These are phyloP conservation scores for Talaromyces amestolkiae DNA, from an alignment of 2,329 filamentous ascomycete species.

Conservation along the genomic window DNA sequence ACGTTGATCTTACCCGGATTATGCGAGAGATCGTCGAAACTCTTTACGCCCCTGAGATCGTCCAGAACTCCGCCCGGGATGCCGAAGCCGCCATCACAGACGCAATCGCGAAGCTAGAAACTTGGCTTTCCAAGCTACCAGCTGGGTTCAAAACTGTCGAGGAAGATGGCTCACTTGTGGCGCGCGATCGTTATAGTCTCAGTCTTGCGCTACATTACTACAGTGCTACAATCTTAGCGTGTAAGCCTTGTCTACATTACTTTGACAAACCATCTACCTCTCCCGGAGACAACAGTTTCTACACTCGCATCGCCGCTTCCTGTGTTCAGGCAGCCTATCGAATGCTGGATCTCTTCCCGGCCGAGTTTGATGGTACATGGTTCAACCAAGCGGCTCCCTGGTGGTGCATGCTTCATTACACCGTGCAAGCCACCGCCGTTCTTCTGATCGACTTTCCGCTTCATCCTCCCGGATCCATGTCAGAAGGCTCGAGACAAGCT, in stretches of 20 bases:
- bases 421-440: slow-evolving; percentile 42
- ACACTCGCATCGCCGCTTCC: slow-evolving; percentile 33
- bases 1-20: slow-evolving; percentile 37
- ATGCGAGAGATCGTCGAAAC: slow-evolving; percentile 37
- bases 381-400: slow-evolving; percentile 37
- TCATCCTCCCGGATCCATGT: not conserved
- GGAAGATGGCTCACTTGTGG: slow-evolving; percentile 24
- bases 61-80: slow-evolving; percentile 36
- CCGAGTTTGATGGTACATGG: slow-evolving; percentile 31
- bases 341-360: slow-evolving; percentile 38
- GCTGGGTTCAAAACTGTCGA: slow-evolving; percentile 36
- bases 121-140: slow-evolving; percentile 41
- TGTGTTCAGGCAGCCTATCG: slow-evolving; percentile 39
- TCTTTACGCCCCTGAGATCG: slow-evolving; percentile 39
- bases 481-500: not conserved
- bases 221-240: slow-evolving; percentile 43
- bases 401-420: slow-evolving; percentile 42
- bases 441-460: slow-evolving; percentile 33
- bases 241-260: slow-evolving; percentile 45
- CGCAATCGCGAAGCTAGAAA: slow-evolving; percentile 36
- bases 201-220: slow-evolving; percentile 43
- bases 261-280: slow-evolving; percentile 30
- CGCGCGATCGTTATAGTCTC: slow-evolving; percentile 34
- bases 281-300: slow-evolving; percentile 30
- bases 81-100: slow-evolving; percentile 36